Percentiles rank a stretch among this genome's conserved stretches.
Evolutionary conservation across 1,139 yeast genomes (phyloP).

Genomic region (Lodderomyces elongisporus): DNA sequence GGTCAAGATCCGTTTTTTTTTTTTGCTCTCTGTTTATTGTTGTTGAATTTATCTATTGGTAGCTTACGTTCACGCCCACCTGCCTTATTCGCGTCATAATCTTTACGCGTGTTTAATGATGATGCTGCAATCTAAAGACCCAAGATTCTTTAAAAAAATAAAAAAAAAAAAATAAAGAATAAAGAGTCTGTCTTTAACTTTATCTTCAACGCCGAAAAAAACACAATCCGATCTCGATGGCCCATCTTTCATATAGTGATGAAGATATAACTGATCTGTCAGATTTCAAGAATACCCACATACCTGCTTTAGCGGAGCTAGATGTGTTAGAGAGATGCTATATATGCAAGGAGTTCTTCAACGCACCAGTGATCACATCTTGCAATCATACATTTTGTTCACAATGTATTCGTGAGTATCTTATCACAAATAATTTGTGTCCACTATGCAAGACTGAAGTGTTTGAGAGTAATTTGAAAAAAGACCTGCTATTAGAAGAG

Average conservation of each 20-base stretch:
- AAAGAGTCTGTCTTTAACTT: too few species aligned
- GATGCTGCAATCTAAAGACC: too few species aligned
- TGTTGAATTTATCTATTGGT: too few species aligned
- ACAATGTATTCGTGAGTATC: slow-evolving; percentile 72
- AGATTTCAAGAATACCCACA: slow-evolving; percentile 54
- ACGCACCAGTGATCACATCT: slow-evolving; percentile 78
- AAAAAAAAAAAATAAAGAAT: too few species aligned
- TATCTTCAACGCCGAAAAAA: too few species aligned
- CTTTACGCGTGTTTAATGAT: too few species aligned
- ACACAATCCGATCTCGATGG: too few species aligned
- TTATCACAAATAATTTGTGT: slow-evolving; percentile 58
- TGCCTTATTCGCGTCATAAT: too few species aligned
- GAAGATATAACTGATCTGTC: slow-evolving; percentile 51
- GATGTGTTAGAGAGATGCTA: slow-evolving; percentile 78
- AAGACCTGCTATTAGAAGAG: slow-evolving; percentile 72
- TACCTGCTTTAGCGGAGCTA: slow-evolving; percentile 56
- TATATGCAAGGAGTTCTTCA: slow-evolving; percentile 82
- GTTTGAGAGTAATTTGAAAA: slow-evolving; percentile 64
- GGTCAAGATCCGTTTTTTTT: too few species aligned
- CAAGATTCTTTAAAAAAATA: too few species aligned
- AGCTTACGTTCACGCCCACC: too few species aligned
- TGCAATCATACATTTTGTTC: slow-evolving; percentile 94
- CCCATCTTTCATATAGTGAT: slow-evolving; percentile 6
- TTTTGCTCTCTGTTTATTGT: too few species aligned
- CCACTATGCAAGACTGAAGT: slow-evolving; percentile 76